phyloP scores from a whole-genome alignment of 495 filamentous ascomycete species.

The Xylaria grammica region DNA sequence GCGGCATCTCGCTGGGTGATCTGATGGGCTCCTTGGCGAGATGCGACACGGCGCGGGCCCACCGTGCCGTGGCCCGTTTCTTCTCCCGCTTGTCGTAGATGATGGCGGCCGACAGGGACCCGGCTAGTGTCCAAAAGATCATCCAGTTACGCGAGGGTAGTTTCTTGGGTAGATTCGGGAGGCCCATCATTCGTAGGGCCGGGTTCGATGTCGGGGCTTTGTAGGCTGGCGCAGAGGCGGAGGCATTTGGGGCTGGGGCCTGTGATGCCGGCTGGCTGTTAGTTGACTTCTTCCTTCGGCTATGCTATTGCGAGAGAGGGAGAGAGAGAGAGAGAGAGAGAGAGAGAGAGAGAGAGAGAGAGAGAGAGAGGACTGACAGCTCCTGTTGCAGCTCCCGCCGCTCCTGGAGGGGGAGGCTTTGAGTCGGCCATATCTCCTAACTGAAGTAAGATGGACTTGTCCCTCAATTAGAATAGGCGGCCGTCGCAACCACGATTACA shows the following conservation, averaged over 20 bases:
- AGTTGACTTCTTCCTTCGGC: background rate
- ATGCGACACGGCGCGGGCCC: conserved; percentile 86
- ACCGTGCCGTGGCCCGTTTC: conserved; percentile 79
- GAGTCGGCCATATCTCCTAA: conserved; percentile 20
- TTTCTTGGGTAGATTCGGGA: conserved; percentile 79
- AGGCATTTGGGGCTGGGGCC: conserved; percentile 4
- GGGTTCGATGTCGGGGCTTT: conserved; percentile 66
- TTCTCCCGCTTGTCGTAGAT: conserved; percentile 92
- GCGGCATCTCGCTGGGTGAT: conserved; percentile 69
- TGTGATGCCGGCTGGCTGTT: background rate
- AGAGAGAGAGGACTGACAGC: conserved; percentile 15
- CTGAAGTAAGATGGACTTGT: background rate
- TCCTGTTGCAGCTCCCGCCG: conserved; percentile 19
- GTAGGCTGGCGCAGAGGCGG: conserved; percentile 35
- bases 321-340: too few species aligned
- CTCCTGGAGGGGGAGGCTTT: conserved; percentile 10
- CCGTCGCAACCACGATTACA: background rate
- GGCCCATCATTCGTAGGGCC: conserved; percentile 76
- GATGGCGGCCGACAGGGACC: conserved; percentile 75
- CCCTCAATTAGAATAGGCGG: background rate
- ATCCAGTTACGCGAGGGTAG: conserved; percentile 97
- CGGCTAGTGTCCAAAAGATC: conserved; percentile 85
- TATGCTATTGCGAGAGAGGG: too few species aligned
- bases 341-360: too few species aligned
- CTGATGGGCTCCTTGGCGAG: conserved; percentile 77